Conservation (phyloP, 2,329 filamentous ascomycete genomes). For the Keithomyces neogunnii region DNA sequence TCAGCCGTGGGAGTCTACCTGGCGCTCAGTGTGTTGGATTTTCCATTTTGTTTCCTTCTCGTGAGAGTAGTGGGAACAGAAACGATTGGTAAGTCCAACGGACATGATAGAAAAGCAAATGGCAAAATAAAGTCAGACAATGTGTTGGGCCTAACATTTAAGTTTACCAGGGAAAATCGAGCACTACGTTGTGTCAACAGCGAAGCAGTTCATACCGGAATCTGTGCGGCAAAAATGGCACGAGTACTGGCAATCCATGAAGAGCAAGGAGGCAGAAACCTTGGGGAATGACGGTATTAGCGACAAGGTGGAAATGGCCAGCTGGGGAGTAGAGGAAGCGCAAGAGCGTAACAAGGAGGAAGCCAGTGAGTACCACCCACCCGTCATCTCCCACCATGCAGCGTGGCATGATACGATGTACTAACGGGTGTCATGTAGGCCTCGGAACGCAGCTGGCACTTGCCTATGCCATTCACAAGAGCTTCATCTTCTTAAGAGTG, state of each 20-base stretch:
- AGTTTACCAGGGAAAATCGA: constrained; percentile 46
- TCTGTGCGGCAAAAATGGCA: constrained; percentile 45
- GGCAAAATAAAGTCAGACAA: constrained; percentile 2
- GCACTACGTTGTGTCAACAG: constrained; percentile 54
- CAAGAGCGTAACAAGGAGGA: constrained; percentile 52
- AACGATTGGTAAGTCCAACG: constrained; percentile 55
- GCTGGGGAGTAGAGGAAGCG: constrained; percentile 56
- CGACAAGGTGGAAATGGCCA: constrained; percentile 40
- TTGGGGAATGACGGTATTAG: constrained; percentile 34
- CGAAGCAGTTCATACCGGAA: constrained; percentile 52
- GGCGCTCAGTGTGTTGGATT: constrained; percentile 73
- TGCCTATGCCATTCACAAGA: constrained; percentile 96
- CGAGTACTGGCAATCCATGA: constrained; percentile 39
- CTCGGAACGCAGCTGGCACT: constrained; percentile 77
- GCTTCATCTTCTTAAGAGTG: constrained; percentile 92
- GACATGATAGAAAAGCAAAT: background rate
- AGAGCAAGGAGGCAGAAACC: constrained; percentile 34
- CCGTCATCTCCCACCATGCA: background rate
- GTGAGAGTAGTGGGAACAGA: constrained; percentile 80
- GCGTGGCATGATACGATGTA: too few species aligned
- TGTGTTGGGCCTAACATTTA: background rate
- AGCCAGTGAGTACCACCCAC: constrained; percentile 57
- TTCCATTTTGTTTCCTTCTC: constrained; percentile 88
- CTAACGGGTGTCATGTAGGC: constrained; percentile 31
- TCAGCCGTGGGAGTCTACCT: constrained; percentile 87